Conservation (phyloP, 345 rosid species). For the Lepidium didymum region DNA sequence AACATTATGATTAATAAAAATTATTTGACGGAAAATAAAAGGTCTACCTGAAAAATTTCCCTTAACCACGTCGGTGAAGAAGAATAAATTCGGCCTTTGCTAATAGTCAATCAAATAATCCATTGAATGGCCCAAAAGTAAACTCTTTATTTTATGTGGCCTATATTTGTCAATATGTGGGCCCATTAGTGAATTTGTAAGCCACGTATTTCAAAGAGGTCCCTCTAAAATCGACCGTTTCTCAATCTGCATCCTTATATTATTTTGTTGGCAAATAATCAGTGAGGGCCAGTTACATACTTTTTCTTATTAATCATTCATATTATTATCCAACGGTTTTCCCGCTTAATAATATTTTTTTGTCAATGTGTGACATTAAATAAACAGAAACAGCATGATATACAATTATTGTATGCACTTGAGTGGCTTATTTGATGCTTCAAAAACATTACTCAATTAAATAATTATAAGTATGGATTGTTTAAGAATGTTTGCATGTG, state of each 20-base stretch:
- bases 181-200: slow-evolving; percentile 1
- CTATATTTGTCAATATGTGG: slow-evolving; percentile 15
- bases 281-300: background rate
- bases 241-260: slow-evolving; percentile 14
- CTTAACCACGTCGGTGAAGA: background rate
- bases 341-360: background rate
- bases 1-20: too few relatives aligned
- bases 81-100: background rate
- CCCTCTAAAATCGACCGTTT: slow-evolving; percentile 17
- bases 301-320: background rate
- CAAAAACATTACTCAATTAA: background rate
- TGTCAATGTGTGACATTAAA: background rate
- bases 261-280: slow-evolving; percentile 15
- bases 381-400: background rate
- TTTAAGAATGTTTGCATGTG: background rate
- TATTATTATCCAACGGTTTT: background rate
- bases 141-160: background rate
- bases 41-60: background rate
- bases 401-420: background rate
- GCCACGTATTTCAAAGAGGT: slow-evolving; percentile 16
- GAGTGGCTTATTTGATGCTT: background rate
- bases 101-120: background rate
- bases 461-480: background rate
- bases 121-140: slow-evolving; percentile 5
- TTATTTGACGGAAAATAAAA: too few relatives aligned